Evolutionary conservation across 352 stramenopile species (phyloP), one percentile per base, ranked within the genome.

Genomic region (Globisporangium paddicum): DNA sequence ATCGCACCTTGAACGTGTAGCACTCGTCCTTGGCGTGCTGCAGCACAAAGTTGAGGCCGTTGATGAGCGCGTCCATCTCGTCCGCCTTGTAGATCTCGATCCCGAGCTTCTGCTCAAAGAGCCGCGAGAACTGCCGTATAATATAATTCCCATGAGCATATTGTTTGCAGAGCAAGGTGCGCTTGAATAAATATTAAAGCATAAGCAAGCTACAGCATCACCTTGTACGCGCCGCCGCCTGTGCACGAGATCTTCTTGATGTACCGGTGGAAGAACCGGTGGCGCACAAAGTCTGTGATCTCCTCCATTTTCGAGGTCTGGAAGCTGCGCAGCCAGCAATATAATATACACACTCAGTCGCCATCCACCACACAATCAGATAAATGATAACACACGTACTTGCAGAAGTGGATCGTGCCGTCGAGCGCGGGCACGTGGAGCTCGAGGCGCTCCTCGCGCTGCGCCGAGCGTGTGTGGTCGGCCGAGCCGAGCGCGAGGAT

Each of bases 11-110:
- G 76, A 97, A 99, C 3, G 95, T 98, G 63, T 98, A 99, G 73
- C 95, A 98, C 75, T 98, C 96, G 62, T 97, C 87, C 0, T 87
- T 76, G 3, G 96, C 89, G 58, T 97, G 87, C 13, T 78, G 82
- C 49, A 99, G 72, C 16, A 98, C 86, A 66, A 98, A 99, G 75
- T 98, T 93, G 67, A 99, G 96, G n/a, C 97, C 97, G 32, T 86
- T 77, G 60, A 99, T 96, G 40, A 99, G 77, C 65, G 87, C 95
- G 64, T 98, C 90, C 72, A 99, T 88, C 71, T 99, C 97, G 69
- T 98, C 96, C 58, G 93, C 84, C 67, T 98, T 98, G 55, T 89
- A 59, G 56, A 98, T 86, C 58, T 85, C 73, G 49, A 98, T 98
- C 11, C 91, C 94, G 28, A 99, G 65, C 49, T 93, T 72, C 59